phyloP scores from a whole-genome alignment of 805 yeast genomes.

The Saccharomyces jurei region DNA sequence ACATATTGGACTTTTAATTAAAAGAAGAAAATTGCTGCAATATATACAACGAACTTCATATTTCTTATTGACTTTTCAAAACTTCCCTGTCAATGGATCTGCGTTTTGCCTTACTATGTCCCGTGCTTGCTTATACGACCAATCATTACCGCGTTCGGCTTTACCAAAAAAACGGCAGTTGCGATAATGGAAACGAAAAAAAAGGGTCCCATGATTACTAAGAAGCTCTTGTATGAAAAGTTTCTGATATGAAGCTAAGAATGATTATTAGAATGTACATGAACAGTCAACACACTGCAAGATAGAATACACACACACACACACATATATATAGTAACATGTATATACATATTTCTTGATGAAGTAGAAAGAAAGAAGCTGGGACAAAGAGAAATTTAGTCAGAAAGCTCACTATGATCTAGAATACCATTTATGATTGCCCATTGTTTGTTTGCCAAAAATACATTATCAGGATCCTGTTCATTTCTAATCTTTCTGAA shows the following conservation, averaged over 20 bases:
- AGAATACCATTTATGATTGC: constrained; percentile 69
- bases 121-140: background rate
- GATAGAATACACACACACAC: background rate
- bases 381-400: background rate
- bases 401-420: constrained; percentile 11
- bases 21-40: background rate
- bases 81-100: background rate
- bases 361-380: background rate
- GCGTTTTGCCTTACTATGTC: background rate
- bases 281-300: background rate
- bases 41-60: background rate
- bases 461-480: constrained; percentile 76
- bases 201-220: background rate
- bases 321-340: background rate
- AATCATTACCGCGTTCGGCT: background rate
- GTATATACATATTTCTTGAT: background rate
- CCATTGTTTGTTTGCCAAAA: constrained; percentile 75
- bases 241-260: background rate
- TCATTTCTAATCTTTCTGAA: constrained; percentile 58
- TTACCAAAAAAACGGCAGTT: background rate
- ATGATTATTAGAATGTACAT: background rate
- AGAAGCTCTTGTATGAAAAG: background rate
- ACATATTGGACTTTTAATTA: background rate
- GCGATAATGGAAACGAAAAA: background rate
- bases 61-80: background rate